phyloP scores from a whole-genome alignment of 495 filamentous ascomycete genomes.

The Lasiosphaeria ovina region DNA sequence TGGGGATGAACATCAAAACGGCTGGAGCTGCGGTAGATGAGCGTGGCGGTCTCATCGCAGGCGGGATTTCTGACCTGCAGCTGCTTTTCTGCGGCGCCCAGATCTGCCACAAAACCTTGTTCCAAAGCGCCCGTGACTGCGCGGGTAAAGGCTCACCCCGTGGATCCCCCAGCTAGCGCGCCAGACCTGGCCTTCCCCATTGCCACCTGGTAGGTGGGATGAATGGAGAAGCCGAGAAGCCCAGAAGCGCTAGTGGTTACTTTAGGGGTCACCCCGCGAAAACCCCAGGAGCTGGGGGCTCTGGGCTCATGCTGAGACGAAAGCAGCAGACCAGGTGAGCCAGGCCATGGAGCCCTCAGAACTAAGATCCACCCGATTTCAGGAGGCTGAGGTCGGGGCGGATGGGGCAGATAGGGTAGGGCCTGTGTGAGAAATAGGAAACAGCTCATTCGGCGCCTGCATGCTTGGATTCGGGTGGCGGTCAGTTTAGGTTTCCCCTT shows the following conservation, averaged over 20 bases:
- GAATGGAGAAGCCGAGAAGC: too few relatives aligned
- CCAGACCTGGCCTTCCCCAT: background rate
- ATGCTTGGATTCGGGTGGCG: too few relatives aligned
- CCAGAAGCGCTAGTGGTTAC: background rate
- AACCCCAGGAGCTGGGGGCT: background rate
- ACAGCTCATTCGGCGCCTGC: too few relatives aligned
- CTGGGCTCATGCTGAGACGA: background rate
- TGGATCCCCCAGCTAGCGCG: background rate
- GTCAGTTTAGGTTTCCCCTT: too few relatives aligned
- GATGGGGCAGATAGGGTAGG: too few relatives aligned
- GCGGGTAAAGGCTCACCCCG: conserved; percentile 26
- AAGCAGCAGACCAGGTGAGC: too few relatives aligned
- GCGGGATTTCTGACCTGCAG: conserved; percentile 15
- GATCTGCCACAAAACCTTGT: conserved; percentile 14
- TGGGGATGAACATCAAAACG: conserved; percentile 10
- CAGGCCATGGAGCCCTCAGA: too few relatives aligned
- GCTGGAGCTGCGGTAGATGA: conserved; percentile 18
- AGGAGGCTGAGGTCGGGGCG: too few relatives aligned
- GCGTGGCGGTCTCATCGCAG: background rate
- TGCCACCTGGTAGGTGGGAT: background rate
- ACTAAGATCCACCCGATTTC: too few relatives aligned
- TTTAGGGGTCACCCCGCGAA: background rate
- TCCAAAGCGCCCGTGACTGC: conserved; percentile 3
- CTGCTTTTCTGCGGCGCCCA: background rate
- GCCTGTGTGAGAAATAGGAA: too few relatives aligned